Base-by-base conservation (phyloP, 1,284 basidiomycete genomes). In the Fomitopsis schrenkii region DNA sequence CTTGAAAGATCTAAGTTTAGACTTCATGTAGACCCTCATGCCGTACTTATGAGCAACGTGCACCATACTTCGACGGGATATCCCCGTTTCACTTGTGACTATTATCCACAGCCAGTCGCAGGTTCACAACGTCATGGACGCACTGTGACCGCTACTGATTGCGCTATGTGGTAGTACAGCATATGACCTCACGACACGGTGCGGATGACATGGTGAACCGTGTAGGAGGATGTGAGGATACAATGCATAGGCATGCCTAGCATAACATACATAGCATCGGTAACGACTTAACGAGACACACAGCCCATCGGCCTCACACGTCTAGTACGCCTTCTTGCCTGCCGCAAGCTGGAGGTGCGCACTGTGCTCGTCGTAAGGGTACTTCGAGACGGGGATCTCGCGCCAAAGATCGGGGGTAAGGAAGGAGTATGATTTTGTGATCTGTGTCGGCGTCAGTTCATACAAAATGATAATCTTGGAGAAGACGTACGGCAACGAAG, bases 391-490 rank as follows among this genome's bases (percentile, higher is more conserved):
- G 54, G 95, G 89, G 77, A 98, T 97, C 75, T 97, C 91, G 73
- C 89, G 87, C 97, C 97, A 99, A 73, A 99, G 86, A 79, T 98
- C 95, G 67, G 97, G 97, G 56, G 96, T 98, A 68, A 98, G 90
- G 92, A 97, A 95, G 56, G 90, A 79, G 79, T 98, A 99, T 67
- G 97, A 98, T 88, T 95, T 95, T 71, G 97, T 94, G 78, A 99
- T 94, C 91, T 94, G 65, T 6, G 57, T 19, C 58, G 57, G 30
- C 8, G 33, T 15, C 2, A 58, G 38, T 40, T 12, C 2, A 14
- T 33, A 60, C 36, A 15, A 9, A 56, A 57, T 62, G 17, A 8
- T n/a, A 7, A 12, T 28, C 28, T 55, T 36, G 38, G 44, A 59
- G 38, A 57, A 56, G 0, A 84, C 91, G 63, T 76, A 94, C 92